These are phyloP conservation scores for Aspergillus novofumigatus DNA, from an alignment of 2,329 filamentous ascomycete species.

Conservation along the genomic window DNA sequence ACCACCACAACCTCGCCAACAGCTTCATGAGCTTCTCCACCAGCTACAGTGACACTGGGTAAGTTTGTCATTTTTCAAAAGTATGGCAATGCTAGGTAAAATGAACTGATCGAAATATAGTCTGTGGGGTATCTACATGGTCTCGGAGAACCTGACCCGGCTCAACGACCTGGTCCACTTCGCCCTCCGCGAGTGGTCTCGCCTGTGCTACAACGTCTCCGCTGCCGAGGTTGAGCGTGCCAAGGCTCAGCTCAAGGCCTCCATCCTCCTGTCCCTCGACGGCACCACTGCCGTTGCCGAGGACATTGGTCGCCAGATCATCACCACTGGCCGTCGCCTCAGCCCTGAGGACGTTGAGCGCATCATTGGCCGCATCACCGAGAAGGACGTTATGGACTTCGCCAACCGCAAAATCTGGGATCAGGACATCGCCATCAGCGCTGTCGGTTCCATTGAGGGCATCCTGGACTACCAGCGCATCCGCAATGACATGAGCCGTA, in stretches of 20 bases:
- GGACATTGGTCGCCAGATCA: slow-evolving; percentile 97
- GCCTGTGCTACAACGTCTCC: slow-evolving; percentile 82
- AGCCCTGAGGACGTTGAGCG: slow-evolving; percentile 91
- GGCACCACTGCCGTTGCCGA: slow-evolving; percentile 96
- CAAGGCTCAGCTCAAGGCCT: slow-evolving; percentile 98
- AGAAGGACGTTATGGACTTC: slow-evolving; percentile 96
- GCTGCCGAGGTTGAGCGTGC: slow-evolving; percentile 93
- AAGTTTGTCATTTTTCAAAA: slow-evolving; percentile 39
- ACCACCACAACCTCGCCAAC: slow-evolving; percentile 93
- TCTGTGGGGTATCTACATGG: slow-evolving; percentile 99
- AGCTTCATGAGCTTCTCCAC: slow-evolving; percentile 99
- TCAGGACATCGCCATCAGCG: slow-evolving; percentile 89
- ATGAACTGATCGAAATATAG: slow-evolving; percentile 45
- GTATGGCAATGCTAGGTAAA: background rate
- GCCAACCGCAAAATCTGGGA: slow-evolving; percentile 96
- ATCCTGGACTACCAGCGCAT: slow-evolving; percentile 51
- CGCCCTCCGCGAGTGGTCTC: slow-evolving; percentile 95
- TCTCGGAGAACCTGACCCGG: slow-evolving; percentile 79
- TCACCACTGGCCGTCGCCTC: slow-evolving; percentile 92
- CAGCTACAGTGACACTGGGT: slow-evolving; percentile 99
- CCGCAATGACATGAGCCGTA: slow-evolving; percentile 83
- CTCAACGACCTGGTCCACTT: slow-evolving; percentile 98
- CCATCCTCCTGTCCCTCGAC: slow-evolving; percentile 92
- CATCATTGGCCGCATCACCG: slow-evolving; percentile 79
- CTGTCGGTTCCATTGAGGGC: slow-evolving; percentile 89